Evolutionary conservation across 192 early-diverging fungal genomes (phyloP).

Genomic region (Endogone sp.): DNA sequence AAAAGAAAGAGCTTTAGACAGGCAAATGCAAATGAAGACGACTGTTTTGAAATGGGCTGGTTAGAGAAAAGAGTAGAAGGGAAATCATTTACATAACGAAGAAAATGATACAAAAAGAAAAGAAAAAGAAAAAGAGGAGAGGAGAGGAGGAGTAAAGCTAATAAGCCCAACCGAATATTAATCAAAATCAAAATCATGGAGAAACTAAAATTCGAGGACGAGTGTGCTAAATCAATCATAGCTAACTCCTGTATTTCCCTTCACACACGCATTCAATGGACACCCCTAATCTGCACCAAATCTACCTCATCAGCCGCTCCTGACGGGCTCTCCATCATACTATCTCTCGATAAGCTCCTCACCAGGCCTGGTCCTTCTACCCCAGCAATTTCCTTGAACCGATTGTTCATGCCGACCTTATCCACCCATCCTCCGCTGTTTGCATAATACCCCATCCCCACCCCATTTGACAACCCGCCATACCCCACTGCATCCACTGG

Average conservation of each 20-base stretch:
- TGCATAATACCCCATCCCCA: too few relatives aligned
- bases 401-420: conserved; percentile 19
- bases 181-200: too few relatives aligned
- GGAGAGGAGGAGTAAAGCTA: too few relatives aligned
- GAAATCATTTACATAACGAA: neutral
- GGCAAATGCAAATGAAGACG: neutral
- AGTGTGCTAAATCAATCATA: too few relatives aligned
- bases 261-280: neutral
- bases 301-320: conserved; percentile 9
- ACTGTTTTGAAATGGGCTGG: neutral
- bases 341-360: conserved; percentile 16
- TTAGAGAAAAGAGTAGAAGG: neutral
- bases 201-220: too few relatives aligned
- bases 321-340: conserved; percentile 15
- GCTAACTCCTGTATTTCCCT: neutral
- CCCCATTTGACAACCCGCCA: too few relatives aligned
- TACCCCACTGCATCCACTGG: too few relatives aligned
- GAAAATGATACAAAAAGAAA: neutral
- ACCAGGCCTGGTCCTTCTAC: conserved; percentile 13
- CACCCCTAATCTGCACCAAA: conserved; percentile 1
- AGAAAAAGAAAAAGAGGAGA: neutral
- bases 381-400: conserved; percentile 31
- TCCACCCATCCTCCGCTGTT: too few relatives aligned
- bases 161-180: too few relatives aligned
- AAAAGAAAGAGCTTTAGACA: neutral